Conservation (phyloP, 2,329 filamentous ascomycete genomes). For the Aspergillus luchuensis region DNA sequence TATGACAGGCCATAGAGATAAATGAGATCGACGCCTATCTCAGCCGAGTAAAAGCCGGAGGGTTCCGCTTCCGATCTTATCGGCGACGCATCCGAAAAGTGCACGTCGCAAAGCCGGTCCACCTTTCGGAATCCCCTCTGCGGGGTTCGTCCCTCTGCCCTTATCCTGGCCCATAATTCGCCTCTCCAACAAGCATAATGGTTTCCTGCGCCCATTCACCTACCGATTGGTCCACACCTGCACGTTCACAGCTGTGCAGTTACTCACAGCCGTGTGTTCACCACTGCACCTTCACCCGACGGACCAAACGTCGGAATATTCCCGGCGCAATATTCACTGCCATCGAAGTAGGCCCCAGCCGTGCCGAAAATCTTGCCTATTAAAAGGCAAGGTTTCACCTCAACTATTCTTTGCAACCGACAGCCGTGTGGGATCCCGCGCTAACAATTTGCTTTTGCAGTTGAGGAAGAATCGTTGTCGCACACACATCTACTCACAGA, state of each 20-base stretch:
- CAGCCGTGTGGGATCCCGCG: no score
- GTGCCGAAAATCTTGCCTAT: slow-evolving; percentile 8
- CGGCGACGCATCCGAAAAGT: slow-evolving; percentile 20
- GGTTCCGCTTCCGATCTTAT: slow-evolving; percentile 24
- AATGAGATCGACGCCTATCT: neutral
- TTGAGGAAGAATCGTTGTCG: neutral
- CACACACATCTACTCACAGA: neutral
- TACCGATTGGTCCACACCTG: slow-evolving; percentile 13
- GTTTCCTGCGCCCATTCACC: neutral
- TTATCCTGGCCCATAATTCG: slow-evolving; percentile 6
- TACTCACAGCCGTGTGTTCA: neutral
- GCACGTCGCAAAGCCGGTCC: neutral
- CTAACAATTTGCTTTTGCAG: no score
- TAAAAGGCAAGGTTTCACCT: slow-evolving; percentile 1
- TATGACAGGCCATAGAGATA: neutral
- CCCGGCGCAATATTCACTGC: slow-evolving; percentile 11
- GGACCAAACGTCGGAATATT: slow-evolving; percentile 19
- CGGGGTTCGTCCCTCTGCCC: neutral
- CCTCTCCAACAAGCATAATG: neutral
- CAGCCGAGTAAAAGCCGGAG: neutral
- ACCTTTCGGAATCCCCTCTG: neutral
- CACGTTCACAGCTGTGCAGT: neutral
- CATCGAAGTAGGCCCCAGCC: neutral
- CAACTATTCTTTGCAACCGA: slow-evolving; percentile 9
- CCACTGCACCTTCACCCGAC: slow-evolving; percentile 19